These are phyloP conservation scores for Talaromyces sp. DNA, from an alignment of 2,329 filamentous ascomycete species.

Conservation along the genomic window DNA sequence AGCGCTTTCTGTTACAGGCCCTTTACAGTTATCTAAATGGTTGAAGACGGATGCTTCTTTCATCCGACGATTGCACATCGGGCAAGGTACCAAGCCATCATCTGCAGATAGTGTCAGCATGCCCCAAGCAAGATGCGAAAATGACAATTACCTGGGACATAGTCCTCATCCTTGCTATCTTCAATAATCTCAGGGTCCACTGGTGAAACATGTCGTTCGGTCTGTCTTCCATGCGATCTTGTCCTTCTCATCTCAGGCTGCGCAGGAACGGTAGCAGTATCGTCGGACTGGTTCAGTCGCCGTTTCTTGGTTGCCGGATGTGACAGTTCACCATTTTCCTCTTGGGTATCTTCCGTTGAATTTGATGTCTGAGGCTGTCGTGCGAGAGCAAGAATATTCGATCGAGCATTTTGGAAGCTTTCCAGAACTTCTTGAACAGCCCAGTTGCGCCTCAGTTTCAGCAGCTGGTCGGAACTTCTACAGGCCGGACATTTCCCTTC, in stretches of 20 bases:
- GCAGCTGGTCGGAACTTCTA: slow-evolving; percentile 72
- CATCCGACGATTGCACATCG: slow-evolving; percentile 76
- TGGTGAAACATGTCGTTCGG: slow-evolving; percentile 17
- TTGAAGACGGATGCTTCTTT: slow-evolving; percentile 71
- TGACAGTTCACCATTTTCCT: slow-evolving; percentile 37
- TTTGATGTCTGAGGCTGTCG: slow-evolving; percentile 51
- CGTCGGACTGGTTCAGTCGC: slow-evolving; percentile 31
- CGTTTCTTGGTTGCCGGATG: slow-evolving; percentile 34
- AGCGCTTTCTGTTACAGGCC: slow-evolving; percentile 18
- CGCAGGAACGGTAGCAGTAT: slow-evolving; percentile 39
- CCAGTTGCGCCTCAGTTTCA: slow-evolving; percentile 80
- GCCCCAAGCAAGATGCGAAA: slow-evolving; percentile 19
- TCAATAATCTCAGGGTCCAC: slow-evolving; percentile 32
- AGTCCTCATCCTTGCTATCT: slow-evolving; percentile 42
- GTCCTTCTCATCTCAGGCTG: slow-evolving; percentile 31
- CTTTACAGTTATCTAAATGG: slow-evolving; percentile 71
- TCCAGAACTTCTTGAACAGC: slow-evolving; percentile 80
- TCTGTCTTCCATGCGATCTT: slow-evolving; percentile 31
- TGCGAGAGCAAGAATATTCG: slow-evolving; percentile 63
- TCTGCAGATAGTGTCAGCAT: slow-evolving; percentile 39
- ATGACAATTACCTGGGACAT: slow-evolving; percentile 30
- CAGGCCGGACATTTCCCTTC: slow-evolving; percentile 89
- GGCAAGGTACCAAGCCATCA: slow-evolving; percentile 77
- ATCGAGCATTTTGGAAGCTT: slow-evolving; percentile 66
- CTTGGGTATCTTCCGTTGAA: slow-evolving; percentile 17